Evolutionary conservation across 1,139 yeast genomes (phyloP).

Genomic region (Yamadazyma atlantica): DNA sequence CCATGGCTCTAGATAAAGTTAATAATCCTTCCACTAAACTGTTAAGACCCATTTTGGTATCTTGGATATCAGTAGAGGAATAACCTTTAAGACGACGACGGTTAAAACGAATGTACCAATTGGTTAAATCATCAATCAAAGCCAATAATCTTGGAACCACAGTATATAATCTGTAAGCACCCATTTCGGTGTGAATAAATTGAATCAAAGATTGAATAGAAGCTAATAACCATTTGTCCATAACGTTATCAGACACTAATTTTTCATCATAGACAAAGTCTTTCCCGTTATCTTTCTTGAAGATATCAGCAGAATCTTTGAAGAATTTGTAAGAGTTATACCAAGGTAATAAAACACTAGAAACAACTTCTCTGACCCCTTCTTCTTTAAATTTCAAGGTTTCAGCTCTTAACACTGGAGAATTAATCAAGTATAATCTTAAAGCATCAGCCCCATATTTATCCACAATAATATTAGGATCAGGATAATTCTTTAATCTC

Average conservation of each 20-base stretch:
- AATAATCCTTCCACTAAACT: slow-evolving; percentile 87
- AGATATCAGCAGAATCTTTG: slow-evolving; percentile 87
- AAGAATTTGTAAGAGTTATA: slow-evolving; percentile 96
- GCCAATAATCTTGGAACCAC: slow-evolving; percentile 90
- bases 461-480: slow-evolving; percentile 77
- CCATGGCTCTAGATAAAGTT: slow-evolving; percentile 92
- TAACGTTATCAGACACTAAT: slow-evolving; percentile 73
- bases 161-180: slow-evolving; percentile 83
- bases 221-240: slow-evolving; percentile 97
- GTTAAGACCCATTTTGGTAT: slow-evolving; percentile 83
- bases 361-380: slow-evolving; percentile 96
- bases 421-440: slow-evolving; percentile 91
- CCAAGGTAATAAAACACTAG: slow-evolving; percentile 96
- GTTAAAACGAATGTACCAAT: slow-evolving; percentile 98
- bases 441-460: slow-evolving; percentile 98
- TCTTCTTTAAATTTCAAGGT: slow-evolving; percentile 96
- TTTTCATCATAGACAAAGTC: slow-evolving; percentile 73
- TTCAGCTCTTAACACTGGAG: slow-evolving; percentile 97
- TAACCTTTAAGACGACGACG: slow-evolving; percentile 96
- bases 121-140: slow-evolving; percentile 91
- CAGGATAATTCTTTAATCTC: slow-evolving; percentile 96
- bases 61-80: slow-evolving; percentile 71
- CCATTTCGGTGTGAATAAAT: slow-evolving; percentile 88
- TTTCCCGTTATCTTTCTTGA: slow-evolving; percentile 69
- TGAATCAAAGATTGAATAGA: slow-evolving; percentile 87